These are phyloP conservation scores for Ophiostoma perfectum DNA, from an alignment of 2,329 filamentous ascomycete species.

Conservation along the genomic window DNA sequence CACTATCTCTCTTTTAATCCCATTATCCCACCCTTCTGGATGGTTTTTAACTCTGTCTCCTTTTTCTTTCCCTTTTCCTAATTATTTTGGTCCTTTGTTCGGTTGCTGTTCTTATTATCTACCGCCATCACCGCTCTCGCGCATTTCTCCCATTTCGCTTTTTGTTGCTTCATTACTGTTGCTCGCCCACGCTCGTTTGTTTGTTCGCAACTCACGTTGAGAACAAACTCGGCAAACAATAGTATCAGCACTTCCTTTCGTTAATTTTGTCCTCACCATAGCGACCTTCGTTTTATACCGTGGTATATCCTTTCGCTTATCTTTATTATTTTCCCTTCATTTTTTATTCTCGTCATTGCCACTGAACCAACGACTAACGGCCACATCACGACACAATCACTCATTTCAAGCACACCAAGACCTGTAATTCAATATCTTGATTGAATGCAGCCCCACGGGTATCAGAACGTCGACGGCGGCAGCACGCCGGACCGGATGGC, in stretches of 20 bases:
- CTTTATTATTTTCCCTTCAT: too few relatives aligned
- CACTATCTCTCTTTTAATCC: slow-evolving; percentile 8
- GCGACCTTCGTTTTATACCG: slow-evolving; percentile 1
- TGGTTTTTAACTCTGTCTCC: too few relatives aligned
- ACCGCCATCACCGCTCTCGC: not conserved
- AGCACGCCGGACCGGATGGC: slow-evolving; percentile 17
- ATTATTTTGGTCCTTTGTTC: not conserved
- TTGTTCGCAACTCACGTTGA: not conserved
- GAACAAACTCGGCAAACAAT: slow-evolving; percentile 1
- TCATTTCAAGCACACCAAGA: not conserved
- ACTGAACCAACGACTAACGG: too few relatives aligned
- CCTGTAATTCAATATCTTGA: too few relatives aligned
- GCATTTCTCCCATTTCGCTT: not conserved
- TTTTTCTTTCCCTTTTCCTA: not conserved
- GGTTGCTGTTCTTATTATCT: not conserved
- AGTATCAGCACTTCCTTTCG: not conserved
- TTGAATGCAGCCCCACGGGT: slow-evolving; percentile 24
- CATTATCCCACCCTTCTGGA: not conserved
- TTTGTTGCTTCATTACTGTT: not conserved
- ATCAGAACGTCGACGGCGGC: slow-evolving; percentile 17
- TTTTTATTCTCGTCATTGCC: too few relatives aligned
- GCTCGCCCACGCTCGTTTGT: slow-evolving; percentile 9
- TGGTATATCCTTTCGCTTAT: not conserved
- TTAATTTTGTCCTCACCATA: not conserved
- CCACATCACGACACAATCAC: not conserved